These are phyloP conservation scores for Globomyces pollinis-pini DNA, from an alignment of 192 early-diverging fungal genomes.

Conservation along the genomic window DNA sequence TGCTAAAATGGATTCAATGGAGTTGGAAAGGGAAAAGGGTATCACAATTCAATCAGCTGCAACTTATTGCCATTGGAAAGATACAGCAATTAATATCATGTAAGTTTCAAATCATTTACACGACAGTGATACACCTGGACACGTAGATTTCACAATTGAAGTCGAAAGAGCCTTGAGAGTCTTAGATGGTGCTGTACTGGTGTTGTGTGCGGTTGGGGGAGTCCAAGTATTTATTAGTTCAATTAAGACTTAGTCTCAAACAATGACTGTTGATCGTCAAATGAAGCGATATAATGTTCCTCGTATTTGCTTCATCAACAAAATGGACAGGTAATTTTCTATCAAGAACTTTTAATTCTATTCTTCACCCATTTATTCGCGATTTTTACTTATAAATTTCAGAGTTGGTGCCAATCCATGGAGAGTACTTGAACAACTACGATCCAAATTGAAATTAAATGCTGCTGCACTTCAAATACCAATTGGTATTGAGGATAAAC, in stretches of 20 bases:
- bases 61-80: constrained; percentile 68
- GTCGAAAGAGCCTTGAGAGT: constrained; percentile 89
- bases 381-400: constrained; percentile 4
- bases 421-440: constrained; percentile 61
- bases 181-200: constrained; percentile 87
- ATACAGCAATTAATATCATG: constrained; percentile 67
- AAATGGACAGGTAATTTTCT: constrained; percentile 70
- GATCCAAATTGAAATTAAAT: constrained; percentile 33
- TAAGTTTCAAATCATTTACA: background rate
- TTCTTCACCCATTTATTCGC: no score
- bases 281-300: constrained; percentile 78
- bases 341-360: constrained; percentile 39
- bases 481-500: constrained; percentile 77
- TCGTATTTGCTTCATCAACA: constrained; percentile 90
- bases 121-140: constrained; percentile 97
- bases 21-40: constrained; percentile 92
- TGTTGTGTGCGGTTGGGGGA: constrained; percentile 93
- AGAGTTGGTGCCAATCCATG: constrained; percentile 48
- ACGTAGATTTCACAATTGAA: constrained; percentile 96
- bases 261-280: constrained; percentile 80
- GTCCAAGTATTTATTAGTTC: constrained; percentile 55
- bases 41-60: constrained; percentile 96
- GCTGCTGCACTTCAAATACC: constrained; percentile 47
- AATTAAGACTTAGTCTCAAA: constrained; percentile 65
- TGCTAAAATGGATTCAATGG: constrained; percentile 99